These are phyloP conservation scores for Vigna hirtella DNA, from an alignment of 306 rosid species.

Conservation along the genomic window DNA sequence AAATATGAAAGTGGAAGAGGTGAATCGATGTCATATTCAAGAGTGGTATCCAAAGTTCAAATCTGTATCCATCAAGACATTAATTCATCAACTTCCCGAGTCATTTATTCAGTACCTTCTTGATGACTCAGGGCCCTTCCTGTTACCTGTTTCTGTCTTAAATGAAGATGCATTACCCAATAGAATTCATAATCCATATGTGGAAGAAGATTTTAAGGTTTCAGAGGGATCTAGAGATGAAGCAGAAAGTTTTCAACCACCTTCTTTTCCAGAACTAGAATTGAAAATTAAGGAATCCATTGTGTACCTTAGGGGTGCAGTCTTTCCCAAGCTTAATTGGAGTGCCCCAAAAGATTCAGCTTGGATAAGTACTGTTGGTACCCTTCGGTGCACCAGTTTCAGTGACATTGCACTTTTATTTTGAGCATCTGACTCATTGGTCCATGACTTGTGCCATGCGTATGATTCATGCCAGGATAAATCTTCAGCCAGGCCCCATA, in stretches of 20 bases:
- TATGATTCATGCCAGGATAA: conserved; percentile 73
- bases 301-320: conserved; percentile 71
- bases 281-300: conserved; percentile 68
- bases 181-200: conserved; percentile 65
- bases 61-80: conserved; percentile 65
- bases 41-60: conserved; percentile 83
- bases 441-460: conserved; percentile 83
- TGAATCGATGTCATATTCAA: conserved; percentile 73
- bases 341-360: conserved; percentile 89
- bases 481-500: conserved; percentile 58
- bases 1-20: conserved; percentile 68
- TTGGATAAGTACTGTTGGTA: conserved; percentile 72
- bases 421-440: conserved; percentile 75
- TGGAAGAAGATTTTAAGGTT: conserved; percentile 72
- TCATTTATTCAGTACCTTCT: conserved; percentile 73
- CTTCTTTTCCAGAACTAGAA: conserved; percentile 82
- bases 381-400: conserved; percentile 66
- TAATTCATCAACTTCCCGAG: conserved; percentile 75
- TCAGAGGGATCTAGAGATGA: conserved; percentile 71
- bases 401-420: conserved; percentile 77
- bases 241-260: conserved; percentile 60
- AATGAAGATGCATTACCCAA: conserved; percentile 88
- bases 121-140: conserved; percentile 70
- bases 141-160: conserved; percentile 70
- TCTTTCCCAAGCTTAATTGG: conserved; percentile 89